Base-by-base conservation (phyloP, 2,329 filamentous ascomycete genomes). In the Aspergillus hiratsukae region DNA sequence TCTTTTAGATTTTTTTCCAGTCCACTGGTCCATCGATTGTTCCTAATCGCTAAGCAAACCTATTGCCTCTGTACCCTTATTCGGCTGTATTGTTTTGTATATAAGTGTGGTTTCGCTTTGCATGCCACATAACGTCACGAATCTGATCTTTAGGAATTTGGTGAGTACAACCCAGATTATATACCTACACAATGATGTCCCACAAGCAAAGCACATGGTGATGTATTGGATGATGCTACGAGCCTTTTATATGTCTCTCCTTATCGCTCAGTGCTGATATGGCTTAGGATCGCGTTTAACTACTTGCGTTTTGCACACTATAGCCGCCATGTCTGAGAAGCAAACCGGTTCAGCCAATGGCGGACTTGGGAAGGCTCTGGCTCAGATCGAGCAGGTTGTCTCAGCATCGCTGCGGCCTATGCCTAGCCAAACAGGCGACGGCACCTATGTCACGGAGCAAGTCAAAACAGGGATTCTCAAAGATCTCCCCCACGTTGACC, bases 401-500 rank as follows among this genome's bases (percentile, higher is more conserved):
- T 65, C 70, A 50, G 75, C 75, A 52, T 75, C 77, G 17, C 57
- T 75, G 45, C 69, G 75, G 27, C 75, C 78, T 17, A 59, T 79
- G 55, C 75, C 76, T 17, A 72, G 69, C 25, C 64, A 73, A 49
- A 75, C 74, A 25, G 76, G 75, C 4, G 69, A 77, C 64, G 73
- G 71, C 1, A 71, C 73, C 27, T 75, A 78, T 57, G 55, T 75
- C 37, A 66, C 73, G 45, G 64, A 72, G 31, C 54, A 70, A 40
- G 66, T 63, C 29, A 60, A 66, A 50, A 71, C 72, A 3, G 71
- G 73, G 3, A 49, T 79, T 49, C 66, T 74, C 27, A 69, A 71
- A 37, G 81, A 83, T 59, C 61, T 84, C n/a, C 69, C 67, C 50
- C 73, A 76, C 53, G 61, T 83, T 60, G 79, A 72, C 53, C 72